phyloP scores from a whole-genome alignment of 768 basidiomycete species.

The Lentinula guzmanii region DNA sequence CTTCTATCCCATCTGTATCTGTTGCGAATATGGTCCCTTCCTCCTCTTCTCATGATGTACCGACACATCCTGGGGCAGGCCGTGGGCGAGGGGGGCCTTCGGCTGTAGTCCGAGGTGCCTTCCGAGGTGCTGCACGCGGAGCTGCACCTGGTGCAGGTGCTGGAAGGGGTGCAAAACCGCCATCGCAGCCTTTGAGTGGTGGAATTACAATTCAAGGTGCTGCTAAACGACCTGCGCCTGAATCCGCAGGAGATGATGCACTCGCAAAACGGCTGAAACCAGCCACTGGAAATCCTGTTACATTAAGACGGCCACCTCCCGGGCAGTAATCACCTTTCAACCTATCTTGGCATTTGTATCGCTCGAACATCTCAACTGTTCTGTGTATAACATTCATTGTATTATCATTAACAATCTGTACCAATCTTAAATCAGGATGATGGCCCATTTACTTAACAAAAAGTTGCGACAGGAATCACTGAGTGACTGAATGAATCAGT shows the following conservation, averaged over 20 bases:
- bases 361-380: too few species aligned
- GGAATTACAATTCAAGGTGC: constrained; percentile 8
- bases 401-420: too few species aligned
- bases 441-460: too few species aligned
- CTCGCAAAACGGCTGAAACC: constrained; percentile 10
- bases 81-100: constrained; percentile 21
- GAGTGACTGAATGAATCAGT: too few species aligned
- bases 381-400: too few species aligned
- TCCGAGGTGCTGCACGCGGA: constrained; percentile 17
- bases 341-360: too few species aligned
- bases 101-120: constrained; percentile 25
- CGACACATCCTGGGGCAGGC: constrained; percentile 11
- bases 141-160: constrained; percentile 29
- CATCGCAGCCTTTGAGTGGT: constrained; percentile 5
- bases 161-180: constrained; percentile 22
- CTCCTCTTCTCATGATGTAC: constrained; percentile 4
- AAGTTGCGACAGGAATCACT: too few species aligned
- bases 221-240: constrained; percentile 6
- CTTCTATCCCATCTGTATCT: constrained; percentile 18
- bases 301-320: constrained; percentile 7
- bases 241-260: not conserved
- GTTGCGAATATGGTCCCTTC: constrained; percentile 20
- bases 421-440: too few species aligned
- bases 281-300: constrained; percentile 2
- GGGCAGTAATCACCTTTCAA: not conserved